Evolutionary conservation across 495 filamentous ascomycete genomes (phyloP).

Genomic region (Aspergillus funiculosus): DNA sequence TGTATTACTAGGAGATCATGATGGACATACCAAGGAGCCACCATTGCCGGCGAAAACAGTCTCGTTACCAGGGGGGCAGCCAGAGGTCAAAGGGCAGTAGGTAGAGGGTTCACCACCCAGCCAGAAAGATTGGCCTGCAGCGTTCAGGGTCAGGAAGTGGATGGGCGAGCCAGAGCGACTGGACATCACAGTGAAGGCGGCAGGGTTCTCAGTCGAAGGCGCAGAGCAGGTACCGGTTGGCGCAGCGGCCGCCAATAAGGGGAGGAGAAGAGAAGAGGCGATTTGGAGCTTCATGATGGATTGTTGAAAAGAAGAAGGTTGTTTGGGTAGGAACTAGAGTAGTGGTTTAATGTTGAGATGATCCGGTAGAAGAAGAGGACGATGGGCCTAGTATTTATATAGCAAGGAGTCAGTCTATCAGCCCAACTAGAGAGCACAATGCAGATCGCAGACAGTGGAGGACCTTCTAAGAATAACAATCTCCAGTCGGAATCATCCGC

Average conservation of each 20-base stretch:
- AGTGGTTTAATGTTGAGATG: not conserved
- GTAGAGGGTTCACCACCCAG: slow-evolving; percentile 35
- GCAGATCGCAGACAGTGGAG: not conserved
- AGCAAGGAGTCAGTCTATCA: too few relatives aligned
- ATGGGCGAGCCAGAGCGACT: slow-evolving; percentile 38
- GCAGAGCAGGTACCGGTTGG: slow-evolving; percentile 8
- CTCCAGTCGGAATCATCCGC: not conserved
- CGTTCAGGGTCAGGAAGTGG: slow-evolving; percentile 37
- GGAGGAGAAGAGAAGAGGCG: slow-evolving; percentile 24
- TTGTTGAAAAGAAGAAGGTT: slow-evolving; percentile 6
- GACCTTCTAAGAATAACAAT: not conserved
- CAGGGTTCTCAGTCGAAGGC: slow-evolving; percentile 11
- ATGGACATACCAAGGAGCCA: slow-evolving; percentile 28
- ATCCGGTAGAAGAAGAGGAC: too few relatives aligned
- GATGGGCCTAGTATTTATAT: too few relatives aligned
- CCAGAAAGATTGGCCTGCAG: slow-evolving; percentile 36
- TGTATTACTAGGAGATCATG: not conserved
- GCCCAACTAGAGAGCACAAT: too few relatives aligned
- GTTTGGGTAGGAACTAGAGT: not conserved
- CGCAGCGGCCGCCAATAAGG: slow-evolving; percentile 28
- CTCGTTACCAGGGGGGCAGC: slow-evolving; percentile 40
- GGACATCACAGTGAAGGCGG: slow-evolving; percentile 34
- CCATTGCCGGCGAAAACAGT: slow-evolving; percentile 39
- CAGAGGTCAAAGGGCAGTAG: slow-evolving; percentile 33
- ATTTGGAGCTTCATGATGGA: slow-evolving; percentile 27